Conservation (phyloP, 768 basidiomycete genomes). For the Russula foetens region DNA sequence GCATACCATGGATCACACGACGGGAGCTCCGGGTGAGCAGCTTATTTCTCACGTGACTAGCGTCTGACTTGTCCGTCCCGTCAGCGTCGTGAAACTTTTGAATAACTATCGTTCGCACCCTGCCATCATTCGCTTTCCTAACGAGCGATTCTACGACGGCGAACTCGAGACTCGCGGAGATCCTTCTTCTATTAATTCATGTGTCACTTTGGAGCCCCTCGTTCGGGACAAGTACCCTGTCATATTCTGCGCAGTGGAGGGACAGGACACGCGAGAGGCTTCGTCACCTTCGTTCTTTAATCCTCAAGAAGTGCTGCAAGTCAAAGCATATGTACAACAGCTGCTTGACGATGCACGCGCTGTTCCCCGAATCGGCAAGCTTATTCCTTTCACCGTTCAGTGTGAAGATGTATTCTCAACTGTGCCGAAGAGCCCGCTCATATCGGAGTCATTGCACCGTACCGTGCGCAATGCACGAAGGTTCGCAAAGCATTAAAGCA, state of each 20-base stretch:
- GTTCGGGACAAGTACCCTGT: conserved; percentile 41
- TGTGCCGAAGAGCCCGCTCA: conserved; percentile 35
- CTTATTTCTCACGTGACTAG: neutral
- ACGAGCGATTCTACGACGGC: conserved; percentile 47
- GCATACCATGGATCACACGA: neutral
- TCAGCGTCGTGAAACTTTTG: conserved; percentile 52
- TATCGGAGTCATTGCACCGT: conserved; percentile 56
- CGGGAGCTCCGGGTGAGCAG: conserved; percentile 1
- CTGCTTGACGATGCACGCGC: conserved; percentile 25
- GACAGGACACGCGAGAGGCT: conserved; percentile 58
- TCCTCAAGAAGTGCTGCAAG: conserved; percentile 46
- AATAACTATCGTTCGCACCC: conserved; percentile 62
- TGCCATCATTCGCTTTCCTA: conserved; percentile 53
- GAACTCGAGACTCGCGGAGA: conserved; percentile 45
- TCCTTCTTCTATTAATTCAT: conserved; percentile 23
- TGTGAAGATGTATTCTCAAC: neutral
- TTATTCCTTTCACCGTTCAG: neutral
- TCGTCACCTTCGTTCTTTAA: conserved; percentile 70
- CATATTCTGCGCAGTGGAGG: conserved; percentile 51
- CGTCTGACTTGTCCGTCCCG: neutral
- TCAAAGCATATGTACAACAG: conserved; percentile 37
- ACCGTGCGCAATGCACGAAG: conserved; percentile 41
- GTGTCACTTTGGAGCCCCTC: conserved; percentile 24
- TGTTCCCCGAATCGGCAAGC: conserved; percentile 32
- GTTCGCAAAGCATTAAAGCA: conserved; percentile 28